Base-by-base conservation (phyloP, 2,329 filamentous ascomycete genomes). In the Fusarium devonianum region DNA sequence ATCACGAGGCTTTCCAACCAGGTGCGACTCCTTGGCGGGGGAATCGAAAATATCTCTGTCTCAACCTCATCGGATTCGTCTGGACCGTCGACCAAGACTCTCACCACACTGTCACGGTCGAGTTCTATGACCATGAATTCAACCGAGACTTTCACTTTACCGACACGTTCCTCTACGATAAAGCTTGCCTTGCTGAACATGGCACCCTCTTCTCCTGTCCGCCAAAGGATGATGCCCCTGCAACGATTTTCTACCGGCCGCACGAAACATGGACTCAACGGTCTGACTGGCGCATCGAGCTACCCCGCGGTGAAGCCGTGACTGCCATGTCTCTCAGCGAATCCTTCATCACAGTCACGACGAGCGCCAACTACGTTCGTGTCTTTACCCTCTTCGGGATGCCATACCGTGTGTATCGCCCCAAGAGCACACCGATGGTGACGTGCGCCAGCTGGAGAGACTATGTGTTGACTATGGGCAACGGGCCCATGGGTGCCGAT, bases 81-180 rank as follows among this genome's bases (percentile, higher is more conserved):
- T 99, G 94, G 91, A 97, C 93, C 0, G 90, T 99, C 13, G 90
- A 96, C 62, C 94, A 99, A 71, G 92, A 97, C 66, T 89, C 88
- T 0, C 88, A 93, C 63, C 85, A 97, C 69, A 99, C 94, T 2
- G 87, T 99, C 9, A 97, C 92, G 0, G 92, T 97, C 2, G 94
- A 97, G 66, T 99, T 99, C 70, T 97, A 97, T 69, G 95, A 99
- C 70, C 88, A 92, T 49, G 92, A 96, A 62, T 86, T 89, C 50
- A 89, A 96, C 69, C 84, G 93, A 36, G 92, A 97, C 70, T 97
- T 97, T 65, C 94, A 97, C 75, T 97, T 99, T 70, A 97, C 92
- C 10, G 94, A 99, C 69, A 93, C 92, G 1, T 97, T 92, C 68
- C 80, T 92, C 4, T 97, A 97, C 72, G 94, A 99, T 74, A 97